These are phyloP conservation scores for Pleurotus pulmonarius DNA, from an alignment of 768 basidiomycete genomes.

Conservation along the genomic window DNA sequence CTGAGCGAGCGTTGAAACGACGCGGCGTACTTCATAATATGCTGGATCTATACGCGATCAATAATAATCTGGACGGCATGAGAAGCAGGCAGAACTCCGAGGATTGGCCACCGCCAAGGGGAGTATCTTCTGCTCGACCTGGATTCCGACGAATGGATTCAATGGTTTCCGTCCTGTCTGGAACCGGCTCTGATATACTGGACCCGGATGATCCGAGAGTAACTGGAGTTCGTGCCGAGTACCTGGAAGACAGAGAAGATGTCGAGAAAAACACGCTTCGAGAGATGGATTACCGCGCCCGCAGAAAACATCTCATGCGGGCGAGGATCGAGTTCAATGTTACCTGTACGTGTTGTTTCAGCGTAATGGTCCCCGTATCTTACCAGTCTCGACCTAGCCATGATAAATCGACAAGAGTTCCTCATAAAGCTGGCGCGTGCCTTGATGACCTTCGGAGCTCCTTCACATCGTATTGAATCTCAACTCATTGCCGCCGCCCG, in stretches of 20 bases:
- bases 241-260: constrained; percentile 57
- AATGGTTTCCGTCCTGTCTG: constrained; percentile 33
- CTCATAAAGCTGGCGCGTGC: constrained; percentile 81
- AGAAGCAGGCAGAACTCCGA: constrained; percentile 13
- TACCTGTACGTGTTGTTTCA: constrained; percentile 42
- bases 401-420: constrained; percentile 81
- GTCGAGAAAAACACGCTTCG: constrained; percentile 57
- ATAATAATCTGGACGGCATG: constrained; percentile 17
- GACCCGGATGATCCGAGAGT: constrained; percentile 75
- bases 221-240: constrained; percentile 49
- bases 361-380: too few species aligned
- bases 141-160: constrained; percentile 39
- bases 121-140: constrained; percentile 19
- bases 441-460: constrained; percentile 89
- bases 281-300: constrained; percentile 63
- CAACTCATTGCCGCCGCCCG: constrained; percentile 86
- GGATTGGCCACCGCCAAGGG: constrained; percentile 12
- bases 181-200: constrained; percentile 44
- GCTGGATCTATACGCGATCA: constrained; percentile 47
- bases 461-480: constrained; percentile 91
- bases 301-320: constrained; percentile 61
- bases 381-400: constrained; percentile 37
- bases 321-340: constrained; percentile 74
- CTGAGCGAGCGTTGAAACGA: constrained; percentile 31
- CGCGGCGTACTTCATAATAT: constrained; percentile 49